A percentile compares a stretch with the other conserved stretches of the same genome.
phyloP scores from a whole-genome alignment of 192 early-diverging fungal genomes.

The Rhizoclosmatium globosum region DNA sequence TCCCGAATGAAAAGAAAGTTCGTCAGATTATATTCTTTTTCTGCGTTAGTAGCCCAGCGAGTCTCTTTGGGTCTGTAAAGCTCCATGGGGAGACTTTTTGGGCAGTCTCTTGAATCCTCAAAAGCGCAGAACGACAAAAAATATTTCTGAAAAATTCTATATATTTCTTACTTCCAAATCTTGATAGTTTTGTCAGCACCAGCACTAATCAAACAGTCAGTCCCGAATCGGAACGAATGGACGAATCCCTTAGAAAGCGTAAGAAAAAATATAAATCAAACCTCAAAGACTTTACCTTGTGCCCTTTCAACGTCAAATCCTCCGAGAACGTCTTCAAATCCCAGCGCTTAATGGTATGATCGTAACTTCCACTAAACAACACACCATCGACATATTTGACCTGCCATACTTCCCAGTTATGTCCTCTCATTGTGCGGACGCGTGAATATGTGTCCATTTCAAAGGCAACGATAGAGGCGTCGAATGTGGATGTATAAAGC shows the following conservation, averaged over 20 bases:
- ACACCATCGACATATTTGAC: conserved; percentile 56
- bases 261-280: background rate
- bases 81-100: no score
- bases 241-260: conserved; percentile 30
- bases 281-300: conserved; percentile 38
- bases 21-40: no score
- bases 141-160: no score
- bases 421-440: conserved; percentile 56
- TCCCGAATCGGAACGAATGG: conserved; percentile 32
- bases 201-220: conserved; percentile 31
- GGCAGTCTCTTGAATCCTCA: no score
- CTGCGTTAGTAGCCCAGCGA: no score
- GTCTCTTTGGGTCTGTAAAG: no score
- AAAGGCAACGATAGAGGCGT: conserved; percentile 63
- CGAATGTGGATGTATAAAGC: conserved; percentile 64
- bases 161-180: conserved; percentile 35
- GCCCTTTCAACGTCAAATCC: conserved; percentile 43
- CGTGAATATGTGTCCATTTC: conserved; percentile 38
- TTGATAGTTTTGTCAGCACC: conserved; percentile 38
- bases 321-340: conserved; percentile 40
- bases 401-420: conserved; percentile 73
- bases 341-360: conserved; percentile 54
- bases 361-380: conserved; percentile 49
- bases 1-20: no score
- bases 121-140: no score